Percentiles rank a stretch among this genome's conserved stretches.
These are phyloP conservation scores for Haberlea rhodopensis DNA, from an alignment of 257 asterid genomes.

Conservation along the genomic window DNA sequence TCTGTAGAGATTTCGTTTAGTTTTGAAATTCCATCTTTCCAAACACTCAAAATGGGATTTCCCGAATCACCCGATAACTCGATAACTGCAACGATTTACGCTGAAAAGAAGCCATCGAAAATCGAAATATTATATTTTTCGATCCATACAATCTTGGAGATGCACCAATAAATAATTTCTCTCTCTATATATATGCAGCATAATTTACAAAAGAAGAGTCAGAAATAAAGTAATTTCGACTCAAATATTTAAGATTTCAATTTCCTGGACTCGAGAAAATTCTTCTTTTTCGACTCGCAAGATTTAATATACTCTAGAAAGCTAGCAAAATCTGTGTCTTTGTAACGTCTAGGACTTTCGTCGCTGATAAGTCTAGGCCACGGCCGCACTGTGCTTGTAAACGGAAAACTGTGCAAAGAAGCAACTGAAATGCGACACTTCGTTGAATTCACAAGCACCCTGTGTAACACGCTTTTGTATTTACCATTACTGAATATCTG, in stretches of 20 bases:
- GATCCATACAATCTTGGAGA: neutral
- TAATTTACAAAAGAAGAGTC: too few relatives aligned
- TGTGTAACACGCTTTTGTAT: slow-evolving; percentile 78
- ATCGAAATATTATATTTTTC: too few relatives aligned
- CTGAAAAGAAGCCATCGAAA: neutral
- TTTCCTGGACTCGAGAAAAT: slow-evolving; percentile 66
- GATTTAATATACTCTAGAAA: slow-evolving; percentile 53
- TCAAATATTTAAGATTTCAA: slow-evolving; percentile 11
- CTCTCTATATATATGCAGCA: too few relatives aligned
- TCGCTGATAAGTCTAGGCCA: slow-evolving; percentile 44
- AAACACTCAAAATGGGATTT: too few relatives aligned
- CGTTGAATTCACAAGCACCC: slow-evolving; percentile 61
- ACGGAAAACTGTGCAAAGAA: slow-evolving; percentile 70
- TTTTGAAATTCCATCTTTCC: too few relatives aligned
- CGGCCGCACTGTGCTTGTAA: slow-evolving; percentile 54
- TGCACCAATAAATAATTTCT: too few relatives aligned
- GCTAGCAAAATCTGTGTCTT: slow-evolving; percentile 60
- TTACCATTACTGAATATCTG: slow-evolving; percentile 88
- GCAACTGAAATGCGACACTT: slow-evolving; percentile 67
- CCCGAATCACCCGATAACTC: too few relatives aligned
- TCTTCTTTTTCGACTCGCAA: slow-evolving; percentile 54
- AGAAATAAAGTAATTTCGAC: neutral
- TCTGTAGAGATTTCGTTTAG: too few relatives aligned
- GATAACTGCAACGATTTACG: too few relatives aligned
- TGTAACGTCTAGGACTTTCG: slow-evolving; percentile 58